Evolutionary conservation across 75 land plant genomes (phyloP).

Genomic region (Picea sitchensis): DNA sequence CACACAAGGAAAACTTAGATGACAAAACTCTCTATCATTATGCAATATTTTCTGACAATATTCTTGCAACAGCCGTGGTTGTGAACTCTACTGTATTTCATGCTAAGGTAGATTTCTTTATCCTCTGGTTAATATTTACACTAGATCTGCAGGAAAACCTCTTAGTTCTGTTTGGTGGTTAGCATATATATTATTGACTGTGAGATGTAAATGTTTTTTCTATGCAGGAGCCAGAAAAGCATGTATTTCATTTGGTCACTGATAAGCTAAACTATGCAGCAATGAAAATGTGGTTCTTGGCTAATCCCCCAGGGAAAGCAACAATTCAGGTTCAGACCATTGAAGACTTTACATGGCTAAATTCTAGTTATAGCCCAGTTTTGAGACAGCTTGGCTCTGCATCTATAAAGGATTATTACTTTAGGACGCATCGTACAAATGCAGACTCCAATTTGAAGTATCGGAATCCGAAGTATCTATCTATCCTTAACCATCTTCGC

Average conservation of each 20-base stretch:
- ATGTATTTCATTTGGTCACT: slow-evolving; percentile 76
- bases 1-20: slow-evolving; percentile 54
- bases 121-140: neutral
- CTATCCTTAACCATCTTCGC: slow-evolving; percentile 72
- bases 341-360: slow-evolving; percentile 70
- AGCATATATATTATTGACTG: neutral
- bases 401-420: slow-evolving; percentile 69
- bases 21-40: slow-evolving; percentile 58
- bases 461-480: slow-evolving; percentile 69
- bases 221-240: slow-evolving; percentile 61
- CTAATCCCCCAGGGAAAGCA: slow-evolving; percentile 62
- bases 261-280: slow-evolving; percentile 74
- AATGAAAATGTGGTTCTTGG: slow-evolving; percentile 80
- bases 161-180: neutral
- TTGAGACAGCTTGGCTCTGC: slow-evolving; percentile 56
- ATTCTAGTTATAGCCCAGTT: slow-evolving; percentile 68
- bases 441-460: slow-evolving; percentile 61
- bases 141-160: neutral
- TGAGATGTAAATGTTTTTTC: neutral
- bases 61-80: slow-evolving; percentile 71
- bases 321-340: slow-evolving; percentile 67
- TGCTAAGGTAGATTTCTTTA: slow-evolving; percentile 46
- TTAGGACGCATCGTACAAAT: slow-evolving; percentile 37
- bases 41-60: slow-evolving; percentile 76
- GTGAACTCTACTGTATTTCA: slow-evolving; percentile 63